phyloP scores from a whole-genome alignment of 2,329 filamentous ascomycete species.

The Helminthosporium solani region DNA sequence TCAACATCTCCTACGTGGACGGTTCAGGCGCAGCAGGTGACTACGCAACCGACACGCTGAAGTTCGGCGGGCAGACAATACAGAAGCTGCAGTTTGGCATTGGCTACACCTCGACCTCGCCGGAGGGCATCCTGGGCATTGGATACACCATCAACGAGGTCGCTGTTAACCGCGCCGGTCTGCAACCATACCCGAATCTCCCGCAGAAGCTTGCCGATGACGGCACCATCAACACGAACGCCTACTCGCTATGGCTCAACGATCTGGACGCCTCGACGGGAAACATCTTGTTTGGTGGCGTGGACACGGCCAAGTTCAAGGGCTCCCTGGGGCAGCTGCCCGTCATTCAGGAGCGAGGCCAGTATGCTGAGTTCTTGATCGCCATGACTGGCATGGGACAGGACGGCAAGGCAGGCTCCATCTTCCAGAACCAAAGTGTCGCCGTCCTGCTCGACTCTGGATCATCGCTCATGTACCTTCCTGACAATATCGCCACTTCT shows the following conservation, averaged over 20 bases:
- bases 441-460: conserved; percentile 72
- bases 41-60: conserved; percentile 74
- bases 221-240: conserved; percentile 61
- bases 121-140: conserved; percentile 78
- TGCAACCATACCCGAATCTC: conserved; percentile 58
- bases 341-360: conserved; percentile 51
- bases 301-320: conserved; percentile 72
- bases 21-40: conserved; percentile 75
- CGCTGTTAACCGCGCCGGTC: conserved; percentile 60
- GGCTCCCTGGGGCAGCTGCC: conserved; percentile 64
- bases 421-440: conserved; percentile 46
- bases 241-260: conserved; percentile 68
- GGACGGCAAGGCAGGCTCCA: conserved; percentile 45
- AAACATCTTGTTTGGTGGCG: conserved; percentile 76
- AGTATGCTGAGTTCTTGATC: conserved; percentile 57
- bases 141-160: conserved; percentile 81
- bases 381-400: conserved; percentile 51
- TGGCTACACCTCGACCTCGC: conserved; percentile 62
- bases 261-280: conserved; percentile 64
- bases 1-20: conserved; percentile 88
- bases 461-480: conserved; percentile 70
- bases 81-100: conserved; percentile 69
- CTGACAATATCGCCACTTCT: conserved; percentile 56
- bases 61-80: conserved; percentile 57
- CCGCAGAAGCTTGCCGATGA: conserved; percentile 64